Base-by-base conservation (phyloP, 805 yeast species). In the Aciculoconidium aculeatum region DNA sequence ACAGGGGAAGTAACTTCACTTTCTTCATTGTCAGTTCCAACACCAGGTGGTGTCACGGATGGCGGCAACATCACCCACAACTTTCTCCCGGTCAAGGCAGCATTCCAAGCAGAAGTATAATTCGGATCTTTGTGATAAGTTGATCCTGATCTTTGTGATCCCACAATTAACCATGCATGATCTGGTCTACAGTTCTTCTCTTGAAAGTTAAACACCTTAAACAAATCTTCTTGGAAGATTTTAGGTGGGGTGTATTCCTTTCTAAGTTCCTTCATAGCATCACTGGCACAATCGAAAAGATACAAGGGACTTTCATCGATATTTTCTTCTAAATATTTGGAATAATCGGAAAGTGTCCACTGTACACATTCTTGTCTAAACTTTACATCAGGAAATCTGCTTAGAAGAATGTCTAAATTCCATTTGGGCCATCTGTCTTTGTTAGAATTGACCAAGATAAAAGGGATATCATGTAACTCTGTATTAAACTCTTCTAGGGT, bases 71-170 rank as follows among this genome's bases (percentile, higher is more conserved):
- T 83, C 13, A 87, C 61, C 96, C 96, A 86, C 25, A 87, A 61
- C 51, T 86, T 86, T 30, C 70, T 58, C 1, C 96, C 96, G 2
- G 70, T 61, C 2, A 87, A 53, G 2, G 78, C 75, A 0, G 88
- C 72, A 51, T 87, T 87, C 96, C 96, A 87, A 0, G 96, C 96
- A 29, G 81, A 75, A 0, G 96, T 88, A 25, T 75, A 72, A 49
- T 87, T 87, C 6, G 96, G 96, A 47, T 87, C 96, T 45, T 88
- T 87, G 53, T 87, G 96, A 53, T 86, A 87, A 0, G 94, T 81
- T 1, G 94, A 83, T 0, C 96, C 96, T 6, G 86, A 76, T 27
- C 94, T 56, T 12, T 60, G 64, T 2, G 94, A 87, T 0, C 96
- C 96, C 6, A 82, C 69, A 26, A 88, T 88, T 13, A 87, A 59